These are phyloP conservation scores for Penicillium bialowiezense DNA, from an alignment of 495 filamentous ascomycete genomes.

Conservation along the genomic window DNA sequence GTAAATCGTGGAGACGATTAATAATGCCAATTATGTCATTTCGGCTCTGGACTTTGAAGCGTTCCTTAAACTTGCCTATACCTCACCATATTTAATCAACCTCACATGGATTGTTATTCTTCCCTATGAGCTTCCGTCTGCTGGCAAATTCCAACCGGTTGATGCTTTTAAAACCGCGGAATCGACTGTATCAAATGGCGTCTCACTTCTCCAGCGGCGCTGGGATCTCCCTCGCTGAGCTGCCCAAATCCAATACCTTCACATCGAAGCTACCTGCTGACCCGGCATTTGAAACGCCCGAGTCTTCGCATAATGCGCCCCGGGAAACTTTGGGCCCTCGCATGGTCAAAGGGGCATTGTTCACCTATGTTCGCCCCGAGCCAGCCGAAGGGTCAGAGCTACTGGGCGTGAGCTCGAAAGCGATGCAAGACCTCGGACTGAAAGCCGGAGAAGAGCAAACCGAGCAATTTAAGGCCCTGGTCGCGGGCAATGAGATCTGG, in stretches of 20 bases:
- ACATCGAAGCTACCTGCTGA: constrained; percentile 78
- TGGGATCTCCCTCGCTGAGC: constrained; percentile 55
- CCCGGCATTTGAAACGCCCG: constrained; percentile 73
- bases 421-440: constrained; percentile 77
- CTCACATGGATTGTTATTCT: too few species aligned
- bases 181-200: constrained; percentile 45
- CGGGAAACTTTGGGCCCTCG: constrained; percentile 74
- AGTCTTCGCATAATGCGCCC: constrained; percentile 73
- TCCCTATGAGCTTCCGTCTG: constrained; percentile 12
- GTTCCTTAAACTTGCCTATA: neutral
- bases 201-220: constrained; percentile 45
- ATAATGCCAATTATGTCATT: constrained; percentile 27
- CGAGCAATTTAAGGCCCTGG: constrained; percentile 70
- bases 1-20: constrained; percentile 16
- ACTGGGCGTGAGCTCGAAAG: constrained; percentile 71
- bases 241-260: constrained; percentile 86
- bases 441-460: constrained; percentile 60
- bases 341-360: constrained; percentile 79
- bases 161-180: constrained; percentile 27
- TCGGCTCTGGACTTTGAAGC: neutral
- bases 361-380: constrained; percentile 87
- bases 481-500: constrained; percentile 75
- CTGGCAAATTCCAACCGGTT: constrained; percentile 6
- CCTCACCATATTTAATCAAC: too few species aligned
- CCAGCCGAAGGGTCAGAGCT: constrained; percentile 66